A percentile compares a stretch with the other conserved stretches of the same genome.
These are phyloP conservation scores for Trichomonascus vanleenenianus DNA, from an alignment of 805 yeast genomes.

Conservation along the genomic window DNA sequence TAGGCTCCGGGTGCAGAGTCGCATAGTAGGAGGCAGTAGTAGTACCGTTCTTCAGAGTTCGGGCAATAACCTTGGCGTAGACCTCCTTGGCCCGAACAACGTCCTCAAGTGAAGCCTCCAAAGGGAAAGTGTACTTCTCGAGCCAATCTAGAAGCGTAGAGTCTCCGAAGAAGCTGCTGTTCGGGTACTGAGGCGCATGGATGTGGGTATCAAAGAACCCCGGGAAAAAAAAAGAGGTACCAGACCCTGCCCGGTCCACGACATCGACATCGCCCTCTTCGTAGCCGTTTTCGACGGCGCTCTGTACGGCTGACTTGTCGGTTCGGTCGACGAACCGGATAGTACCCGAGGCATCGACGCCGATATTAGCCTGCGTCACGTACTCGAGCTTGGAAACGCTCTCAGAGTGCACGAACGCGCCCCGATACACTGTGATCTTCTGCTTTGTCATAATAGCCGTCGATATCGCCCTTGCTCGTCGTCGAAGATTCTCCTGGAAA, in stretches of 20 bases:
- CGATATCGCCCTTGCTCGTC: too few relatives aligned
- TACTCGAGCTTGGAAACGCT: constrained; percentile 39
- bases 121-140: constrained; percentile 76
- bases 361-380: constrained; percentile 47
- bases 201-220: constrained; percentile 80
- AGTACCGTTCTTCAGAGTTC: constrained; percentile 74
- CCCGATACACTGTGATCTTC: constrained; percentile 9
- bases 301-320: constrained; percentile 23
- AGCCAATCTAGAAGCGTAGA: constrained; percentile 88
- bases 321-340: constrained; percentile 35
- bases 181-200: constrained; percentile 81
- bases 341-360: constrained; percentile 51
- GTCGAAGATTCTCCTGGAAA: too few relatives aligned
- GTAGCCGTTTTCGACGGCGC: constrained; percentile 20
- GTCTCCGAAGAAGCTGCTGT: constrained; percentile 75
- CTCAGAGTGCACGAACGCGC: constrained; percentile 13
- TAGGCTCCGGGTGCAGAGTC: constrained; percentile 70
- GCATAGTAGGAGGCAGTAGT: constrained; percentile 91
- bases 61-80: constrained; percentile 57
- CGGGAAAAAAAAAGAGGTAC: constrained; percentile 55
- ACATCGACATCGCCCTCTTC: constrained; percentile 8
- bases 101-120: constrained; percentile 63
- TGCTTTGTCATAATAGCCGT: constrained; percentile 9
- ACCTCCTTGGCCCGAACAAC: constrained; percentile 48
- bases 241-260: constrained; percentile 3